phyloP scores from a whole-genome alignment of 257 asterid genomes.

The Nemophila menziesii region DNA sequence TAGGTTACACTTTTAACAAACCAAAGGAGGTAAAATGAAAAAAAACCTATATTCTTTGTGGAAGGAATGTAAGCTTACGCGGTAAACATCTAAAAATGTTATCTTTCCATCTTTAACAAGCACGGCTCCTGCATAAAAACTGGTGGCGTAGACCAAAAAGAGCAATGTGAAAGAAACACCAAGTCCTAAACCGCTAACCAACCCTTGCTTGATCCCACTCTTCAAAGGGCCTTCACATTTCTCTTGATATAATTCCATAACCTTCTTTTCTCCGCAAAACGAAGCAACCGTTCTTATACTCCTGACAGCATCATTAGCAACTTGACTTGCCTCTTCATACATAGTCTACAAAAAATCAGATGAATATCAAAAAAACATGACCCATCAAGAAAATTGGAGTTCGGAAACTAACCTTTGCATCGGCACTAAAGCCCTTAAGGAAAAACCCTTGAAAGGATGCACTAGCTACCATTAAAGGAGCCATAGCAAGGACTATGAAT shows the following conservation, averaged over 20 bases:
- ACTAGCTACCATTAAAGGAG: too few relatives aligned
- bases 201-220: slow-evolving; percentile 32
- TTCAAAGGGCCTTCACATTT: slow-evolving; percentile 44
- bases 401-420: too few relatives aligned
- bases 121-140: slow-evolving; percentile 49
- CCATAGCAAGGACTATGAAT: not conserved
- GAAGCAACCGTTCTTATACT: slow-evolving; percentile 64
- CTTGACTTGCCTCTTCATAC: slow-evolving; percentile 69
- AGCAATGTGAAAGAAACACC: slow-evolving; percentile 37
- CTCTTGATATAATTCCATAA: slow-evolving; percentile 35
- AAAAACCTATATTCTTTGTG: too few relatives aligned
- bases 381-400: not conserved
- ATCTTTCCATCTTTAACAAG: slow-evolving; percentile 39
- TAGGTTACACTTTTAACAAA: too few relatives aligned
- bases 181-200: slow-evolving; percentile 43
- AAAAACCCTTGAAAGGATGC: too few relatives aligned
- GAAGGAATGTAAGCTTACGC: too few relatives aligned
- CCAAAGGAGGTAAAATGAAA: too few relatives aligned
- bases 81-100: slow-evolving; percentile 33
- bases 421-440: too few relatives aligned
- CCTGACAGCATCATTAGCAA: slow-evolving; percentile 57
- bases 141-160: slow-evolving; percentile 34
- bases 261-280: slow-evolving; percentile 49
- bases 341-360: slow-evolving; percentile 28
- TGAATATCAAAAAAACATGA: not conserved